Percentiles rank a stretch among this genome's conserved stretches.
Evolutionary conservation across 192 early-diverging fungal species (phyloP).

Genomic region (Physocladia obscura): DNA sequence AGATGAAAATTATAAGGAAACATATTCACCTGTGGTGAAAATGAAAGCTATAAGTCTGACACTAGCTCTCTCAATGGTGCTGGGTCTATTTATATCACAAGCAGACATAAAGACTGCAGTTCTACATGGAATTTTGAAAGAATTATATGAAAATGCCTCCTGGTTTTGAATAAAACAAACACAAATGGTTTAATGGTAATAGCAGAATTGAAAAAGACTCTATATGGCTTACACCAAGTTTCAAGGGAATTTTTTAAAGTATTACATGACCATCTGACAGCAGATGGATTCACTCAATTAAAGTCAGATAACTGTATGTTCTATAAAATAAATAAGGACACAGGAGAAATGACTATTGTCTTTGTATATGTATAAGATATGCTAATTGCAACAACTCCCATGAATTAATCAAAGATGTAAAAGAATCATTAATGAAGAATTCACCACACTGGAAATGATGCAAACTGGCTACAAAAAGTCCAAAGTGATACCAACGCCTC

Average conservation of each 20-base stretch:
- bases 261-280: background rate
- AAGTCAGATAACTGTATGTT: background rate
- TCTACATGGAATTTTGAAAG: slow-evolving; percentile 22
- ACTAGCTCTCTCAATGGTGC: no score
- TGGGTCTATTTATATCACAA: slow-evolving; percentile 7
- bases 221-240: slow-evolving; percentile 24
- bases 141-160: slow-evolving; percentile 12
- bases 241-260: background rate
- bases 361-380: background rate
- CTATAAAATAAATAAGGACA: background rate
- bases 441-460: no score
- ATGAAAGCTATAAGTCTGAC: background rate
- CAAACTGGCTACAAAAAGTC: no score
- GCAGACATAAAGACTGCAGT: slow-evolving; percentile 27
- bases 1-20: background rate
- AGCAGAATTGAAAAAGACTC: background rate
- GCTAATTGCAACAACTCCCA: no score
- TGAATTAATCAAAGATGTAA: no score
- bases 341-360: background rate
- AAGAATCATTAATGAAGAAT: no score
- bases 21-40: background rate
- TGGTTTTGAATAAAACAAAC: background rate
- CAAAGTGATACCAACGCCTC: no score
- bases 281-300: background rate
- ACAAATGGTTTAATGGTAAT: background rate